These are phyloP conservation scores for Hypoxylon sp. DNA, from an alignment of 2,329 filamentous ascomycete genomes.

Conservation along the genomic window DNA sequence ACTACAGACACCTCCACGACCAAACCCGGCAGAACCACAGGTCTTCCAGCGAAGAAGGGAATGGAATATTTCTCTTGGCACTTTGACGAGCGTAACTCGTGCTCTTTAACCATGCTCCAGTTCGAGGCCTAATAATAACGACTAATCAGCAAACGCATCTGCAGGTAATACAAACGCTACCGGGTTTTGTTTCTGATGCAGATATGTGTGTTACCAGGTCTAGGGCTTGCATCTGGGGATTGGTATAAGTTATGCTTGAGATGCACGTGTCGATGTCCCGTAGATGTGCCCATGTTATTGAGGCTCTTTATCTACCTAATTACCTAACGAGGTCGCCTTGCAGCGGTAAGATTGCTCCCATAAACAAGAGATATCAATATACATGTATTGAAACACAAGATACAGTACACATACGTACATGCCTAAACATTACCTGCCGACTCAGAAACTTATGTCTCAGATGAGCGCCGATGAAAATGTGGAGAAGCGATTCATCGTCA, in stretches of 20 bases:
- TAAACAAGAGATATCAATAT: constrained; percentile 8
- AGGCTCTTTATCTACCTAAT: constrained; percentile 4
- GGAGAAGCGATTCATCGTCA: constrained; percentile 10
- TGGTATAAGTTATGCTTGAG: constrained; percentile 9
- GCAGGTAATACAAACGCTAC: constrained; percentile 27
- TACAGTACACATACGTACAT: no score
- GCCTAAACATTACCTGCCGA: constrained; percentile 1
- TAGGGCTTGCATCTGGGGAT: constrained; percentile 15
- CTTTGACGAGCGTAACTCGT: constrained; percentile 8
- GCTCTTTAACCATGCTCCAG: constrained; percentile 18
- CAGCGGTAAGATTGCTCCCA: constrained; percentile 5
- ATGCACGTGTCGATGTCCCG: constrained; percentile 10
- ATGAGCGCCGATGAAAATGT: not conserved
- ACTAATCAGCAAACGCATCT: constrained; percentile 22
- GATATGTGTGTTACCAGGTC: constrained; percentile 8
- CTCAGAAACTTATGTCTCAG: constrained; percentile 5
- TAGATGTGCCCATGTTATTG: constrained; percentile 7
- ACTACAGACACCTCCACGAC: constrained; percentile 17
- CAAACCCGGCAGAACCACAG: constrained; percentile 14
- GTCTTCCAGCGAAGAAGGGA: constrained; percentile 14
- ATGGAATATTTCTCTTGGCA: no score
- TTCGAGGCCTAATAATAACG: constrained; percentile 33
- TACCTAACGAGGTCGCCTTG: constrained; percentile 8
- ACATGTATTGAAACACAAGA: constrained; percentile 22
- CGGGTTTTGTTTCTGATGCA: constrained; percentile 14